These are phyloP conservation scores for Eremochloa ophiuroides DNA, from an alignment of 176 grass and related monocot species.

Conservation along the genomic window DNA sequence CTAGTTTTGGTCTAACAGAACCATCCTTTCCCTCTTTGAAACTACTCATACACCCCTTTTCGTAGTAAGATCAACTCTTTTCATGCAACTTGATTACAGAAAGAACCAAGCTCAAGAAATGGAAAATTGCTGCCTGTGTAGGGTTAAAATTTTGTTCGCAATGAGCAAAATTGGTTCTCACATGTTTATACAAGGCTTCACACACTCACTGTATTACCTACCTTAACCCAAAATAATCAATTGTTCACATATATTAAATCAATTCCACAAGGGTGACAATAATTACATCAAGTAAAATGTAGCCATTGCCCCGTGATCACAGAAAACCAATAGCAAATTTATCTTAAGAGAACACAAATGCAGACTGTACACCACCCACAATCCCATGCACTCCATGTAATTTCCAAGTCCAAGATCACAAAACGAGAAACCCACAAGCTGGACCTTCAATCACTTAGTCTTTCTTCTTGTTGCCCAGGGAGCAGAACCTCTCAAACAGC, in stretches of 20 bases:
- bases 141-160: not conserved
- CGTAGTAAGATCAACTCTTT: not conserved
- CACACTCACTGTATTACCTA: not conserved
- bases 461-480: constrained; percentile 43
- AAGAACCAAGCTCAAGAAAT: not conserved
- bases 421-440: constrained; percentile 5
- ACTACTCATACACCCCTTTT: not conserved
- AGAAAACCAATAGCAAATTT: constrained; percentile 19
- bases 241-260: constrained; percentile 17
- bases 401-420: constrained; percentile 13
- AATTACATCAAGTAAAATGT: constrained; percentile 18
- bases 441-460: constrained; percentile 9
- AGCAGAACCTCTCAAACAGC: constrained; percentile 53
- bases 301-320: not conserved
- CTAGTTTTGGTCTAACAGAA: not conserved
- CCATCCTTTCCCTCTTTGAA: not conserved
- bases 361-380: constrained; percentile 52
- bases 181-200: not conserved
- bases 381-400: not conserved
- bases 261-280: not conserved
- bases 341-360: constrained; percentile 5
- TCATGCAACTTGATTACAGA: not conserved
- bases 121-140: not conserved
- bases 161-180: not conserved
- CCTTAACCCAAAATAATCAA: constrained; percentile 15